phyloP scores from a whole-genome alignment of 2,329 filamentous ascomycete species.

The Plectosphaerella cucumerina region DNA sequence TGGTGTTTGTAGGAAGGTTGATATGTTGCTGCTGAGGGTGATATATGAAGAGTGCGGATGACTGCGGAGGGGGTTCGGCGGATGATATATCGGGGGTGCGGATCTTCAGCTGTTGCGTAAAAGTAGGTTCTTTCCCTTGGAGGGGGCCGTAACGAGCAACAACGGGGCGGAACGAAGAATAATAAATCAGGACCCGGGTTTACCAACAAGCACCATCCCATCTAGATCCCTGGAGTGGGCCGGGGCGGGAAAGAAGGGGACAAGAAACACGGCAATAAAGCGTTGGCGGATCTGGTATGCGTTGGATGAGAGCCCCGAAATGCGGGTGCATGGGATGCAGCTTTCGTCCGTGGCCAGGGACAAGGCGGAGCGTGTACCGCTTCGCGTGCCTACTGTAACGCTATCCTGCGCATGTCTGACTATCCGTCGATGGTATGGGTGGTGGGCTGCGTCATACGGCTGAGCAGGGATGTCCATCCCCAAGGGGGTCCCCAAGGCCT shows the following conservation, averaged over 20 bases:
- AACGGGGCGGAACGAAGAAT: slow-evolving; percentile 28
- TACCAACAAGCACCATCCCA: slow-evolving; percentile 30
- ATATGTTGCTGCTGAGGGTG: not conserved
- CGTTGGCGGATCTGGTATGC: slow-evolving; percentile 16
- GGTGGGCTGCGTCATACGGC: slow-evolving; percentile 21
- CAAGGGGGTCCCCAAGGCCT: slow-evolving; percentile 21
- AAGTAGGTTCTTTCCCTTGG: slow-evolving; percentile 19
- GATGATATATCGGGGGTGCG: no score
- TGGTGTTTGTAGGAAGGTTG: not conserved
- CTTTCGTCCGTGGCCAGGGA: not conserved
- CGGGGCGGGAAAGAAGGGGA: slow-evolving; percentile 18
- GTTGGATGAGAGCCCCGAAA: slow-evolving; percentile 19
- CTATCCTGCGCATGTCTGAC: slow-evolving; percentile 10
- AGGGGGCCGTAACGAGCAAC: slow-evolving; percentile 10
- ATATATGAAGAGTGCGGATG: slow-evolving; percentile 7
- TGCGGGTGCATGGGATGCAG: slow-evolving; percentile 24
- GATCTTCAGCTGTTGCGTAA: no score
- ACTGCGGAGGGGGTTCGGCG: no score
- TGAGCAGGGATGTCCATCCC: slow-evolving; percentile 24
- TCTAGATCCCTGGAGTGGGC: slow-evolving; percentile 31
- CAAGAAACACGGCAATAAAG: slow-evolving; percentile 11
- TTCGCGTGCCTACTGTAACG: not conserved
- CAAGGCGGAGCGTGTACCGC: slow-evolving; percentile 6
- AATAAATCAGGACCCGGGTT: slow-evolving; percentile 24
- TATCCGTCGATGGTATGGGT: not conserved